phyloP scores from a whole-genome alignment of 2,329 filamentous ascomycete species.

The Cercospora nicotianae region DNA sequence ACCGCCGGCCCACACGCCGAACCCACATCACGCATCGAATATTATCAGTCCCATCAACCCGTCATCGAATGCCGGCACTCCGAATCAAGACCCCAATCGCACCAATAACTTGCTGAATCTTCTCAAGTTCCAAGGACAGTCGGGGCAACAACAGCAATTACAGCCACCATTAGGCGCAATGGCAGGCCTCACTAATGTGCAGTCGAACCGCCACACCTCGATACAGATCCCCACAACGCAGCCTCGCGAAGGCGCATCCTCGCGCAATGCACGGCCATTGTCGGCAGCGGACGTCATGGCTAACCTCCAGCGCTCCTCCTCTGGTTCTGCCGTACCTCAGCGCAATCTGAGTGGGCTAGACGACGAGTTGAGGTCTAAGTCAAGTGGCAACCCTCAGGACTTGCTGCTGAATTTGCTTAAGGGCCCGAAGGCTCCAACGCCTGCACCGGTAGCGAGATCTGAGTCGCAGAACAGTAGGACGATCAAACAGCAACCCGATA shows the following conservation, averaged over 20 bases:
- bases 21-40: constrained; percentile 58
- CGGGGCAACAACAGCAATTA: constrained; percentile 33
- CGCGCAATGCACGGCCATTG: constrained; percentile 35
- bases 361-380: constrained; percentile 33
- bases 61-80: constrained; percentile 45
- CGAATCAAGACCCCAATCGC: constrained; percentile 40
- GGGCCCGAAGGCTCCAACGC: constrained; percentile 50
- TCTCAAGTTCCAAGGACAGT: constrained; percentile 61
- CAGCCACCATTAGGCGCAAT: constrained; percentile 37
- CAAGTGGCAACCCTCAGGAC: constrained; percentile 57
- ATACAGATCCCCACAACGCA: constrained; percentile 23
- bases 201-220: constrained; percentile 23
- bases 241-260: constrained; percentile 22
- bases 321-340: constrained; percentile 34
- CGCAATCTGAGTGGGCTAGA: constrained; percentile 35
- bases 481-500: constrained; percentile 27
- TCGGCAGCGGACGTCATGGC: constrained; percentile 61
- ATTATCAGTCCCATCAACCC: constrained; percentile 58
- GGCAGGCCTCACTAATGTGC: constrained; percentile 41
- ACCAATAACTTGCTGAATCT: constrained; percentile 60
- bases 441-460: constrained; percentile 35
- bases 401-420: constrained; percentile 85
- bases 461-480: constrained; percentile 14
- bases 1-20: constrained; percentile 54
- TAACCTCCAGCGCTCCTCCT: constrained; percentile 54